These are phyloP conservation scores for Brassica juncea DNA, from an alignment of 345 rosid species.

Conservation along the genomic window DNA sequence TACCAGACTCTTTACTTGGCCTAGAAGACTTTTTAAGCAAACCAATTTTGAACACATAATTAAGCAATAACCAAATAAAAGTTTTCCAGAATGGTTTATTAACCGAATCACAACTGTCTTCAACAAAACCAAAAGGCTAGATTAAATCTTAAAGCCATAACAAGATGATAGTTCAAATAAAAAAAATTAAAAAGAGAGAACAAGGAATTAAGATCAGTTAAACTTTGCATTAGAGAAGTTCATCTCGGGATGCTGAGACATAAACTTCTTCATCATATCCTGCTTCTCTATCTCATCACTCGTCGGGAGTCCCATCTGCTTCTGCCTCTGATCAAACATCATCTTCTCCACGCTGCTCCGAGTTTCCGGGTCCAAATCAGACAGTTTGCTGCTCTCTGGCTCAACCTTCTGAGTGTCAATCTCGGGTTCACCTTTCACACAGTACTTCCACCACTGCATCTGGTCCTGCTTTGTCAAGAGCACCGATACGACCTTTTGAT, in stretches of 20 bases:
- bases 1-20: neutral
- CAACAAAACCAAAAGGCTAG: neutral
- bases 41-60: neutral
- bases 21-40: neutral
- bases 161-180: neutral
- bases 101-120: slow-evolving; percentile 1
- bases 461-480: slow-evolving; percentile 89
- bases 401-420: slow-evolving; percentile 94
- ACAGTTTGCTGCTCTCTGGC: slow-evolving; percentile 79
- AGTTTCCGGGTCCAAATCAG: slow-evolving; percentile 84
- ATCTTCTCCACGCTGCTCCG: slow-evolving; percentile 79
- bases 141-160: slow-evolving; percentile 11
- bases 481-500: slow-evolving; percentile 42
- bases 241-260: slow-evolving; percentile 52
- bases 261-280: slow-evolving; percentile 80
- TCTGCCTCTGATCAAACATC: slow-evolving; percentile 97
- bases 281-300: slow-evolving; percentile 88
- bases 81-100: neutral
- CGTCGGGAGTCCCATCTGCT: slow-evolving; percentile 86
- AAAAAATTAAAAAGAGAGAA: neutral
- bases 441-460: slow-evolving; percentile 92
- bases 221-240: slow-evolving; percentile 36
- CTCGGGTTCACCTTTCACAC: slow-evolving; percentile 83
- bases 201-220: slow-evolving; percentile 2
- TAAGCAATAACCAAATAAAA: neutral